Evolutionary conservation across 2,329 filamentous ascomycete genomes (phyloP), one percentile per base, ranked within the genome.

Genomic region (Blumeriella jaapii): DNA sequence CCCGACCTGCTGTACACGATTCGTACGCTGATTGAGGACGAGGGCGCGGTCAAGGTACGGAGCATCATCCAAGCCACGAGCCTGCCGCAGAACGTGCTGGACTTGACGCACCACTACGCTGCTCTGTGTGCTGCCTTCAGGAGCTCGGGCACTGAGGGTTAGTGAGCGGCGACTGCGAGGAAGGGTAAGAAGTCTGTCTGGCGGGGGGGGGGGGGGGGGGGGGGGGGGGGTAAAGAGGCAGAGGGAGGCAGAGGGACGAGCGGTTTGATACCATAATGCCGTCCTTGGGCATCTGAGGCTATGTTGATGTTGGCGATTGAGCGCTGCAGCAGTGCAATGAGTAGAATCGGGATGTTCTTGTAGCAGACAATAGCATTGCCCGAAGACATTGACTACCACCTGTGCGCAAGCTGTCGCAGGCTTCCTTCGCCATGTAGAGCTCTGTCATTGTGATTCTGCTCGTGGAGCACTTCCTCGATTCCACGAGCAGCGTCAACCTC

Each of bases 31-130:
- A 98, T 98, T 55, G 91, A 96, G 61, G 87, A 95, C 48, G 91
- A 98, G 61, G 91, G 91, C 39, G 89, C 89, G 1, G 84, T 98
- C 59, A 98, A 98, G 63, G 82, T 98, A 36, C 74, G 91, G 55
- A 95, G 86, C 59, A 94, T 98, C 55, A 86, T 98, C 35, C 91
- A 98, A 61, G 86, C 89, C 2, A 96, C 89, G 2, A 94, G 82
- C 57, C 63, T 98, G 43, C 87, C 89, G 8, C 91, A 96, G 61
- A 78, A 82, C 40, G 87, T 98, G 24, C 69, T 96, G 36, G 89
- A 96, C 56, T 64, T 98, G 40, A 96, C 91, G 16, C 89, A 98
- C 59, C 83, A 95, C 56, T 98, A 98, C 56, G 91, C 89, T 13
- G 84, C 85, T 38, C 67, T 98, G 22, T 98, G 91, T 57, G 87